Conservation (phyloP, 768 basidiomycete genomes). For the Baorangia bicolor region DNA sequence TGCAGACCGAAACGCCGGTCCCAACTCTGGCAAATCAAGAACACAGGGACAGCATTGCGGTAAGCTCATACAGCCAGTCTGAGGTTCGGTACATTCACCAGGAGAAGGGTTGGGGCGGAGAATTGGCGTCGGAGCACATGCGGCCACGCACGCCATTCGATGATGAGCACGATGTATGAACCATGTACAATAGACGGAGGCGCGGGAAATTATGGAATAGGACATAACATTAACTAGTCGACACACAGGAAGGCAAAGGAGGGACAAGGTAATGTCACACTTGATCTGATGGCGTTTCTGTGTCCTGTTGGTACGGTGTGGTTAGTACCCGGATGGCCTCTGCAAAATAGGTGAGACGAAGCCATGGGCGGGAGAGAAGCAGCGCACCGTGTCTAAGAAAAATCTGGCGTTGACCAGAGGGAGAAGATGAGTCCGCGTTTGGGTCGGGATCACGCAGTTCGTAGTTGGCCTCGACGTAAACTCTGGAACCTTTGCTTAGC, state of each 20-base stretch:
- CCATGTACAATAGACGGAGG: conserved; percentile 20
- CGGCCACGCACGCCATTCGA: conserved; percentile 42
- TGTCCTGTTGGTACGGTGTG: conserved; percentile 28
- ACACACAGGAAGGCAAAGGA: neutral
- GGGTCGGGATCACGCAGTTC: conserved; percentile 74
- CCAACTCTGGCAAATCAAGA: conserved; percentile 30
- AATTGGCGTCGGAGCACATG: conserved; percentile 36
- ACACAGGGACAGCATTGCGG: conserved; percentile 30
- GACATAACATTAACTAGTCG: neutral
- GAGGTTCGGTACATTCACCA: conserved; percentile 28
- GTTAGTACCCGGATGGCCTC: conserved; percentile 55
- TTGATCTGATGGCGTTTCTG: conserved; percentile 20
- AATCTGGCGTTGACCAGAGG: conserved; percentile 77
- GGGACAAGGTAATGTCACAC: conserved; percentile 6
- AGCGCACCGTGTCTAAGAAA: conserved; percentile 74
- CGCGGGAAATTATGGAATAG: neutral
- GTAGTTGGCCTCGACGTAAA: conserved; percentile 79
- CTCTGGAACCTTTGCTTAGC: conserved; percentile 67
- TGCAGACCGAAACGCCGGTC: conserved; percentile 31
- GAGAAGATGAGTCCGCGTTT: conserved; percentile 61
- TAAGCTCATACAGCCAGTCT: conserved; percentile 27
- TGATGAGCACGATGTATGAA: conserved; percentile 35
- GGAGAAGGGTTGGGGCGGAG: conserved; percentile 35
- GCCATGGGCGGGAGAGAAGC: neutral
- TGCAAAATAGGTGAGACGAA: conserved; percentile 27